A percentile compares a stretch with the other conserved stretches of the same genome.
These are phyloP conservation scores for Pholiota microspora DNA, from an alignment of 768 basidiomycete species.

Conservation along the genomic window DNA sequence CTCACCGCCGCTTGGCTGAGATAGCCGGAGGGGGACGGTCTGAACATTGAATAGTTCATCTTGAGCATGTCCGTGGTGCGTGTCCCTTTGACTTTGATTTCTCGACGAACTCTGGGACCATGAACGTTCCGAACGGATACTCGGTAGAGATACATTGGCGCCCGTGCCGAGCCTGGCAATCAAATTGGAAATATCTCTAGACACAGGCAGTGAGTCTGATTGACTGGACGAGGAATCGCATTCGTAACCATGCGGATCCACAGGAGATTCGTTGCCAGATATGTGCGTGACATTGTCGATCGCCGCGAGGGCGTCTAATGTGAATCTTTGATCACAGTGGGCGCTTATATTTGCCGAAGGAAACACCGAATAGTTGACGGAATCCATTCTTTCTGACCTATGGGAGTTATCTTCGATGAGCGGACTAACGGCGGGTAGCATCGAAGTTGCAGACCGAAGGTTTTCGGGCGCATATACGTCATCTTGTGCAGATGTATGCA, in stretches of 20 bases:
- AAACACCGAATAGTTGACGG: neutral
- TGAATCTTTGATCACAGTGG: neutral
- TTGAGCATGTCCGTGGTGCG: neutral
- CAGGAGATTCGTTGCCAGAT: conserved; percentile 1
- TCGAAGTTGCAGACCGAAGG: neutral
- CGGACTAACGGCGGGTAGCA: neutral
- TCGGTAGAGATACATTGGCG: neutral
- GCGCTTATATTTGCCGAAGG: conserved; percentile 3
- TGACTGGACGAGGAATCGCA: conserved; percentile 3
- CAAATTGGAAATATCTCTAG: neutral
- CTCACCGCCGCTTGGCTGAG: conserved; percentile 27
- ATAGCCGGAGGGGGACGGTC: conserved; percentile 11
- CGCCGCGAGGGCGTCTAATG: neutral
- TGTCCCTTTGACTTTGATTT: conserved; percentile 1
- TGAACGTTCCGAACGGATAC: neutral
- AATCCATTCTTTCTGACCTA: neutral
- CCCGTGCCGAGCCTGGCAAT: neutral
- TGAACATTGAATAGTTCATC: neutral
- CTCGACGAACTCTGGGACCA: conserved; percentile 1
- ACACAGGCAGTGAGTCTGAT: neutral
- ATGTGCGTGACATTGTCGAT: conserved; percentile 4
- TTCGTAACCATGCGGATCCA: conserved; percentile 5
- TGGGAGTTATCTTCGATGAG: neutral
- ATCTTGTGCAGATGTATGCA: conserved; percentile 5
- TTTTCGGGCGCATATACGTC: conserved; percentile 5